These are phyloP conservation scores for Trichoderma sp. DNA, from an alignment of 2,329 filamentous ascomycete genomes.

Conservation along the genomic window DNA sequence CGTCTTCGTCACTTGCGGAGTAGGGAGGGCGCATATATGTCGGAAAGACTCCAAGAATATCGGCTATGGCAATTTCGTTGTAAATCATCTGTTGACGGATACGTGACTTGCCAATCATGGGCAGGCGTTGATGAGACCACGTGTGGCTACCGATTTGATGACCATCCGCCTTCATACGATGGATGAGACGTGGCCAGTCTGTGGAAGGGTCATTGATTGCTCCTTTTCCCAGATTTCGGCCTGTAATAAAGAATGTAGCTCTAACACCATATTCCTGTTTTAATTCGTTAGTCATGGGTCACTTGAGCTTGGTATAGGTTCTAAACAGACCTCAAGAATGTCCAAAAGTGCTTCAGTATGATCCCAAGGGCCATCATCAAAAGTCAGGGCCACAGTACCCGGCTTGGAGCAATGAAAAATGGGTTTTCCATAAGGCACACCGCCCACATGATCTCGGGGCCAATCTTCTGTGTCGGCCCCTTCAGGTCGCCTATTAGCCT, in stretches of 20 bases:
- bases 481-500: constrained; percentile 51
- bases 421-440: constrained; percentile 52
- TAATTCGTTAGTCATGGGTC: neutral
- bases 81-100: constrained; percentile 41
- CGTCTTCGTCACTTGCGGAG: constrained; percentile 42
- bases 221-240: constrained; percentile 38
- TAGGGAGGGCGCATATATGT: constrained; percentile 46
- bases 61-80: constrained; percentile 42
- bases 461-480: constrained; percentile 55
- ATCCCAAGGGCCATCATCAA: constrained; percentile 44
- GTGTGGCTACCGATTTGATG: constrained; percentile 60
- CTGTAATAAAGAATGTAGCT: constrained; percentile 40
- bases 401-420: constrained; percentile 41
- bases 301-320: neutral
- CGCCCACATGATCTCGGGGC: constrained; percentile 51
- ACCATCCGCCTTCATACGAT: constrained; percentile 49
- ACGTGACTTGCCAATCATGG: constrained; percentile 32
- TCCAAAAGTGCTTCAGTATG: constrained; percentile 43
- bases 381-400: constrained; percentile 43
- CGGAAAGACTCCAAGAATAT: constrained; percentile 40
- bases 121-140: constrained; percentile 45
- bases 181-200: constrained; percentile 36
- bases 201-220: constrained; percentile 40
- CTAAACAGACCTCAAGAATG: constrained; percentile 29
- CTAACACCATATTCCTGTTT: constrained; percentile 31